Evolutionary conservation across 2,329 filamentous ascomycete species (phyloP).

Genomic region (Anthostomella pinea): DNA sequence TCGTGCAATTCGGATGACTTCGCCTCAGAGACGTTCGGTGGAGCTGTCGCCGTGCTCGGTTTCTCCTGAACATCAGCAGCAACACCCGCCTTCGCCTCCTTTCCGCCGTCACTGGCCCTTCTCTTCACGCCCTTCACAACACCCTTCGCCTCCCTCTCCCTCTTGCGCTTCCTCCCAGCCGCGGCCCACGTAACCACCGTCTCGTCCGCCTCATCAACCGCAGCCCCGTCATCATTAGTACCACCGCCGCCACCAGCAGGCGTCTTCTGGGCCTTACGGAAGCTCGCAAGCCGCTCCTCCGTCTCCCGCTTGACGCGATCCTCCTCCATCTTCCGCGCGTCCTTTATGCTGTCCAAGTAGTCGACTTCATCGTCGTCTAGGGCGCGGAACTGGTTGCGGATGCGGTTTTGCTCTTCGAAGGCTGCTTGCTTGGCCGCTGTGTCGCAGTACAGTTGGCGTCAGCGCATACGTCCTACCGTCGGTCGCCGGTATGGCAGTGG

Average conservation of each 20-base stretch:
- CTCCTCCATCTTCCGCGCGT: conserved; percentile 50
- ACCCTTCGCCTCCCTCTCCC: conserved; percentile 33
- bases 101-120: conserved; percentile 33
- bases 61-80: too few relatives aligned
- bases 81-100: conserved; percentile 4
- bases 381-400: conserved; percentile 74
- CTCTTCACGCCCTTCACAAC: conserved; percentile 33
- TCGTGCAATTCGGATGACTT: conserved; percentile 1
- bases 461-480: too few relatives aligned
- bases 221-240: too few relatives aligned
- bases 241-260: conserved; percentile 6
- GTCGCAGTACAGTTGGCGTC: background rate
- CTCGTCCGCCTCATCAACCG: conserved; percentile 13
- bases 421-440: conserved; percentile 74
- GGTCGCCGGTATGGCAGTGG: background rate
- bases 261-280: conserved; percentile 49
- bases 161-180: conserved; percentile 37
- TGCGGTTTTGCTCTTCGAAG: conserved; percentile 69
- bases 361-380: conserved; percentile 78
- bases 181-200: conserved; percentile 30
- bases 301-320: conserved; percentile 53
- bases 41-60: conserved; percentile 4
- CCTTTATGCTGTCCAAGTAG: conserved; percentile 62
- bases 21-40: conserved; percentile 1
- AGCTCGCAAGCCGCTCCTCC: conserved; percentile 54